Evolutionary conservation across 495 filamentous ascomycete species (phyloP).

Genomic region (Penicillium flavigenum): DNA sequence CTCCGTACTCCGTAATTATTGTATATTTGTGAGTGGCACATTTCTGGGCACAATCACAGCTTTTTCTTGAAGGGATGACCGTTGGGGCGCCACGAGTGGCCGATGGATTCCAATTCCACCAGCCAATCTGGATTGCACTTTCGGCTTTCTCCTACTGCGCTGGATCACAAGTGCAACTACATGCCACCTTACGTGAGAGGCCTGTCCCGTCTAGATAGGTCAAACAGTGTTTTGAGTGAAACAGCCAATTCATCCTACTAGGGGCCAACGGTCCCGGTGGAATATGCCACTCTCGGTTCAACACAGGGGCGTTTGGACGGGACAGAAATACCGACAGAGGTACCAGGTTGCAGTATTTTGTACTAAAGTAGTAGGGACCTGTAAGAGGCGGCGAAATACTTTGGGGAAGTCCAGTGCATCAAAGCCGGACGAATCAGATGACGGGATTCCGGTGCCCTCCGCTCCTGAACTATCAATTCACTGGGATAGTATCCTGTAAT

Average conservation of each 20-base stretch:
- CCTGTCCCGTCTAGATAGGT: slow-evolving; percentile 1
- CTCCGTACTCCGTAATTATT: slow-evolving; percentile 2
- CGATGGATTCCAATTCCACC: slow-evolving; percentile 11
- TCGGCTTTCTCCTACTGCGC: slow-evolving; percentile 8
- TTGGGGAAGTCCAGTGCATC: slow-evolving; percentile 13
- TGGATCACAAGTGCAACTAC: slow-evolving; percentile 25
- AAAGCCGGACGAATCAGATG: slow-evolving; percentile 23
- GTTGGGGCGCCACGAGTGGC: slow-evolving; percentile 8
- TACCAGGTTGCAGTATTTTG: background rate
- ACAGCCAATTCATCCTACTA: background rate
- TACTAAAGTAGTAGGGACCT: background rate
- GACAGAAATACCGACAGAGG: slow-evolving; percentile 12
- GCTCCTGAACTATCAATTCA: slow-evolving; percentile 29
- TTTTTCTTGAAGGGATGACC: background rate
- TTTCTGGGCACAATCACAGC: background rate
- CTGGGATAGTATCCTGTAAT: slow-evolving; percentile 3
- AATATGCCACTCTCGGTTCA: background rate
- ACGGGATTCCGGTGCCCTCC: background rate
- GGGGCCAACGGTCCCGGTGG: slow-evolving; percentile 7
- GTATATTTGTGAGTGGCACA: background rate
- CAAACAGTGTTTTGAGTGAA: slow-evolving; percentile 11
- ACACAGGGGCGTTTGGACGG: slow-evolving; percentile 21
- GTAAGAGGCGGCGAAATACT: slow-evolving; percentile 7
- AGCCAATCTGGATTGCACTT: slow-evolving; percentile 10
- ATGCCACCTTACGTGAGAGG: slow-evolving; percentile 13